phyloP scores from a whole-genome alignment of 2,329 filamentous ascomycete species.

The Helotiales sp. region DNA sequence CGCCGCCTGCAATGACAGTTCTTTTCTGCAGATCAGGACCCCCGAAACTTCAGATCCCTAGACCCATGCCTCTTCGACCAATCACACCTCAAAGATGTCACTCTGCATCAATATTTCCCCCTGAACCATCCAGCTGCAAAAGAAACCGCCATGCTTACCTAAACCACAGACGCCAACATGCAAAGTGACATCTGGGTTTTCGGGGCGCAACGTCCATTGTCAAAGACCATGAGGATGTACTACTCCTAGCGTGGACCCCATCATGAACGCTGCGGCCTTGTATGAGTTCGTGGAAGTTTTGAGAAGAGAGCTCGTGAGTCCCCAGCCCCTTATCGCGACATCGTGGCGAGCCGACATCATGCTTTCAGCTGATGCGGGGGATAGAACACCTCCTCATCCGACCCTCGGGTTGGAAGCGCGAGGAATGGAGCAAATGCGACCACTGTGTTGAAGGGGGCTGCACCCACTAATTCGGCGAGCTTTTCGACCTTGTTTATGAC shows the following conservation, averaged over 20 bases:
- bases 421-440: conserved; percentile 41
- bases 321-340: background rate
- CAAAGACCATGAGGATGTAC: background rate
- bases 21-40: too few relatives aligned
- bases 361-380: too few relatives aligned
- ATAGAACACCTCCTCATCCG: conserved; percentile 31
- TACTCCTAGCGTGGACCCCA: background rate
- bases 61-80: background rate
- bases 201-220: too few relatives aligned
- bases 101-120: conserved; percentile 5
- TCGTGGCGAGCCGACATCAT: background rate
- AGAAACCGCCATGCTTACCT: background rate
- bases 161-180: background rate
- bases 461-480: conserved; percentile 42
- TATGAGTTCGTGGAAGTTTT: conserved; percentile 2
- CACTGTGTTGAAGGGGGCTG: conserved; percentile 38
- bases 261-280: conserved; percentile 3
- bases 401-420: conserved; percentile 45
- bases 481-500: conserved; percentile 48
- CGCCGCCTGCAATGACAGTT: background rate
- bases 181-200: background rate
- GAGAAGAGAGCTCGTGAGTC: conserved; percentile 8
- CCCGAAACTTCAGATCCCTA: too few relatives aligned
- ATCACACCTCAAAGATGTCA: background rate
- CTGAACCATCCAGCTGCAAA: background rate